Evolutionary conservation across 2,329 filamentous ascomycete genomes (phyloP).

Genomic region (Sporothrix euskadiensis): DNA sequence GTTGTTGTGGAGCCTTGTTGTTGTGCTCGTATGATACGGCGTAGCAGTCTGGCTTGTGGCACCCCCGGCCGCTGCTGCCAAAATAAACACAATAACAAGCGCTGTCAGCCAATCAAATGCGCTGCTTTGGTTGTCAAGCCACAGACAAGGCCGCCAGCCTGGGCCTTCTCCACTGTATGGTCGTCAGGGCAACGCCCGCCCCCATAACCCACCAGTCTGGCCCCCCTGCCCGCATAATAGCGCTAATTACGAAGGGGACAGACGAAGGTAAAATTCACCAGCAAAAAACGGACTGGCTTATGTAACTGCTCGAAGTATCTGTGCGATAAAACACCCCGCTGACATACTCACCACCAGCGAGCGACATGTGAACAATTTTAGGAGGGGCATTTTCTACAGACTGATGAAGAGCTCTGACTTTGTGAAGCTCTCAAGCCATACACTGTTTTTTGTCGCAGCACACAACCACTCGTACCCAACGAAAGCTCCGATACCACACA

Average conservation of each 20-base stretch:
- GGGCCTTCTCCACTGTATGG: conserved; percentile 11
- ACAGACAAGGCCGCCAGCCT: conserved; percentile 17
- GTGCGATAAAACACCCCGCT: not conserved
- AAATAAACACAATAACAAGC: conserved; percentile 30
- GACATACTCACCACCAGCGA: not conserved
- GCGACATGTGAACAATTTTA: not conserved
- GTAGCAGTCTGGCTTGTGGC: conserved; percentile 24
- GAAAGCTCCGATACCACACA: not conserved
- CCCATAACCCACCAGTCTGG: conserved; percentile 8
- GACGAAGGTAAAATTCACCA: not conserved
- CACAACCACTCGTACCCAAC: not conserved
- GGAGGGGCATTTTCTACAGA: not conserved
- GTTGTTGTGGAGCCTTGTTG: conserved; percentile 23
- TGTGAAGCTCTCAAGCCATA: not conserved
- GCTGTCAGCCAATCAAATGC: conserved; percentile 29
- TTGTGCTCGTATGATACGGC: conserved; percentile 21
- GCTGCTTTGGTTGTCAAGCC: conserved; percentile 22
- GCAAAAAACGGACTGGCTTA: not conserved
- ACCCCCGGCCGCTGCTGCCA: conserved; percentile 8
- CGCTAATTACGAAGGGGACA: conserved; percentile 16
- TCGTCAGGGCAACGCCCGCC: conserved; percentile 31
- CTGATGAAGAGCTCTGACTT: not conserved
- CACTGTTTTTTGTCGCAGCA: not conserved
- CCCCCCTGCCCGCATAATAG: conserved; percentile 18
- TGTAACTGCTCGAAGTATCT: not conserved